These are phyloP conservation scores for Pachyrhizus erosus DNA, from an alignment of 306 rosid species.

Conservation along the genomic window DNA sequence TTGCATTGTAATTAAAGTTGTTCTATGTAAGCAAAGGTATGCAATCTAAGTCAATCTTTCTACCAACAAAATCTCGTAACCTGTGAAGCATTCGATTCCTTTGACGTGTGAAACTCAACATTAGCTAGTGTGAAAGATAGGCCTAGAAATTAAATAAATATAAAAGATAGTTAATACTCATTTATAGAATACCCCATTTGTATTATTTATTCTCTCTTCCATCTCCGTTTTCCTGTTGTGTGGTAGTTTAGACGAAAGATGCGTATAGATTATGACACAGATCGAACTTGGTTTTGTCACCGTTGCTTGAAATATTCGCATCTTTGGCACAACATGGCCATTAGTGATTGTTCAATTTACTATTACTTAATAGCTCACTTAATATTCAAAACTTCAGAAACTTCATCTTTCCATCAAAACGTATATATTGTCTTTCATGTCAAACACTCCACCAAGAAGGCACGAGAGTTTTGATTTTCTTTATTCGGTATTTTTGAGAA, in stretches of 20 bases:
- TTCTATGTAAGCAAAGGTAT: slow-evolving; percentile 21
- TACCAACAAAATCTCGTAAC: slow-evolving; percentile 37
- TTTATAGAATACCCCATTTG: slow-evolving; percentile 19
- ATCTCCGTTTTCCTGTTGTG: slow-evolving; percentile 7
- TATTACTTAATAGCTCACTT: not conserved
- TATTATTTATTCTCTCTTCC: slow-evolving; percentile 17
- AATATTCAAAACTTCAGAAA: slow-evolving; percentile 33
- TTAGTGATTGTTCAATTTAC: slow-evolving; percentile 15
- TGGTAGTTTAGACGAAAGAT: slow-evolving; percentile 18
- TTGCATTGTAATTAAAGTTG: slow-evolving; percentile 23
- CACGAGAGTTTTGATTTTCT: slow-evolving; percentile 20
- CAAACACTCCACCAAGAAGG: slow-evolving; percentile 33
- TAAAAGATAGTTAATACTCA: not conserved
- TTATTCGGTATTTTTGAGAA: not conserved
- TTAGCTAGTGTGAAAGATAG: slow-evolving; percentile 38
- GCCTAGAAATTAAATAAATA: not conserved
- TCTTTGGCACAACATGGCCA: slow-evolving; percentile 20
- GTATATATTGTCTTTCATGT: slow-evolving; percentile 24
- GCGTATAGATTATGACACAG: slow-evolving; percentile 15
- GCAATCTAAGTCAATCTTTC: slow-evolving; percentile 44
- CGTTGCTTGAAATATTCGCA: slow-evolving; percentile 45
- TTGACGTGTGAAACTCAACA: slow-evolving; percentile 67
- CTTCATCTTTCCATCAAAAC: slow-evolving; percentile 36
- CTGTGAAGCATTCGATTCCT: slow-evolving; percentile 47
- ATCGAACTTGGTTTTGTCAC: slow-evolving; percentile 39